A percentile compares a stretch with the other conserved stretches of the same genome.
Evolutionary conservation across 2,329 filamentous ascomycete genomes (phyloP).

Genomic region (Cadophora luteo-olivacea): DNA sequence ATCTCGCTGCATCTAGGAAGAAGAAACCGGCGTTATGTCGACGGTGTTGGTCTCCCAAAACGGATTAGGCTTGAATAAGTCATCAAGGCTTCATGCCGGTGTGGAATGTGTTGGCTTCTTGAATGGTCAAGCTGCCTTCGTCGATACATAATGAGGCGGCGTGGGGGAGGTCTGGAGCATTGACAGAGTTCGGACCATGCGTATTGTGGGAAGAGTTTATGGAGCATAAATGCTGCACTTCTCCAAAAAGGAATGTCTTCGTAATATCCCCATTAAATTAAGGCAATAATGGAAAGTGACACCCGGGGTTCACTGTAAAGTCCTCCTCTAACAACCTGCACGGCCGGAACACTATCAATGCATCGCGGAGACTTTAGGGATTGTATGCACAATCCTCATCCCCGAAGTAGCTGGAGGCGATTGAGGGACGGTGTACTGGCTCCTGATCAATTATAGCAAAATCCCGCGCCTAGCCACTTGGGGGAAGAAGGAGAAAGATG

Average conservation of each 20-base stretch:
- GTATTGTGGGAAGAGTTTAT: neutral
- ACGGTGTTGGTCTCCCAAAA: neutral
- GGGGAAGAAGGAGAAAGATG: too few species aligned
- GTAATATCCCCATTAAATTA: neutral
- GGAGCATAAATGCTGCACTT: neutral
- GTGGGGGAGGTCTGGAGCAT: conserved; percentile 1
- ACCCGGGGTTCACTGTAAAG: too few species aligned
- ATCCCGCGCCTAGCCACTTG: too few species aligned
- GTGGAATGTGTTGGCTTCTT: too few species aligned
- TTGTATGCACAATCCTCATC: too few species aligned
- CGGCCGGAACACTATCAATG: too few species aligned
- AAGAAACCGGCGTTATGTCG: neutral
- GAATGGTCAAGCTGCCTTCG: too few species aligned
- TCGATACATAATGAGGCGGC: neutral
- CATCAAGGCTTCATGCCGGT: neutral
- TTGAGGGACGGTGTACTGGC: conserved; percentile 18
- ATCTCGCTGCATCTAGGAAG: neutral
- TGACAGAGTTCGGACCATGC: neutral
- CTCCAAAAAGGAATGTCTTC: neutral
- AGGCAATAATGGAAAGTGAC: neutral
- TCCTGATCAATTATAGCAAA: conserved; percentile 22
- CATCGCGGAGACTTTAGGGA: too few species aligned
- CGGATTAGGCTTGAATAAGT: neutral
- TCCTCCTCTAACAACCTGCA: too few species aligned
- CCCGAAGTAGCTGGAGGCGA: conserved; percentile 9